Percentiles rank a stretch among this genome's conserved stretches.
These are phyloP conservation scores for Coniferiporia sulphurascens DNA, from an alignment of 1,284 basidiomycete genomes.

Conservation along the genomic window DNA sequence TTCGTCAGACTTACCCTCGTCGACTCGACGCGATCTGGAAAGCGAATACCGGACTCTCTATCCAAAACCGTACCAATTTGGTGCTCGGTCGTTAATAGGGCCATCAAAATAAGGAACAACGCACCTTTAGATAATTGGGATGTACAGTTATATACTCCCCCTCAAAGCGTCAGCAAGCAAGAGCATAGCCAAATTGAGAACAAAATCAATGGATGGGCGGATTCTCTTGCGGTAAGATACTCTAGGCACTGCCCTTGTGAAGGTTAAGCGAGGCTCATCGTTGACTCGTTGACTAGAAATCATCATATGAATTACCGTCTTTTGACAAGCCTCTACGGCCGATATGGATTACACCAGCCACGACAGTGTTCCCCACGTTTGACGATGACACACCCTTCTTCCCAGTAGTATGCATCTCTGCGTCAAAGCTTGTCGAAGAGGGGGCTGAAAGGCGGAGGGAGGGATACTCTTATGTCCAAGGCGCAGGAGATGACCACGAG, in stretches of 20 bases:
- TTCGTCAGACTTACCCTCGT: constrained; percentile 71
- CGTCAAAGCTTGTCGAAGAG: constrained; percentile 60
- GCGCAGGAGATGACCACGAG: constrained; percentile 88
- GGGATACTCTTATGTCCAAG: constrained; percentile 81
- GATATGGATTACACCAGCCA: constrained; percentile 63
- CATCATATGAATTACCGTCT: constrained; percentile 45
- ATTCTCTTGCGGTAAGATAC: constrained; percentile 48
- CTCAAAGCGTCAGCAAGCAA: constrained; percentile 56
- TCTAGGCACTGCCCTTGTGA: background rate
- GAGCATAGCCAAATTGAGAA: constrained; percentile 72
- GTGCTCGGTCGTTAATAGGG: constrained; percentile 89
- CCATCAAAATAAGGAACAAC: constrained; percentile 36
- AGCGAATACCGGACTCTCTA: constrained; percentile 91
- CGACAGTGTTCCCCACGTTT: constrained; percentile 36
- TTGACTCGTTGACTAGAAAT: constrained; percentile 36
- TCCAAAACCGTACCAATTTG: constrained; percentile 95
- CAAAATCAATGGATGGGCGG: constrained; percentile 62
- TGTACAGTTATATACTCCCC: constrained; percentile 57
- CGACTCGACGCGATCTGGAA: constrained; percentile 91
- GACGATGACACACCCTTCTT: constrained; percentile 35
- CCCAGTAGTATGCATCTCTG: constrained; percentile 75
- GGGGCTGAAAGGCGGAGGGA: constrained; percentile 51
- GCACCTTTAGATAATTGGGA: constrained; percentile 41
- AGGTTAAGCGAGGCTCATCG: background rate
- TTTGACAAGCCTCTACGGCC: constrained; percentile 55